Base-by-base conservation (phyloP, 1,284 basidiomycete genomes). In the Melanopsichium pennsylvanicum region DNA sequence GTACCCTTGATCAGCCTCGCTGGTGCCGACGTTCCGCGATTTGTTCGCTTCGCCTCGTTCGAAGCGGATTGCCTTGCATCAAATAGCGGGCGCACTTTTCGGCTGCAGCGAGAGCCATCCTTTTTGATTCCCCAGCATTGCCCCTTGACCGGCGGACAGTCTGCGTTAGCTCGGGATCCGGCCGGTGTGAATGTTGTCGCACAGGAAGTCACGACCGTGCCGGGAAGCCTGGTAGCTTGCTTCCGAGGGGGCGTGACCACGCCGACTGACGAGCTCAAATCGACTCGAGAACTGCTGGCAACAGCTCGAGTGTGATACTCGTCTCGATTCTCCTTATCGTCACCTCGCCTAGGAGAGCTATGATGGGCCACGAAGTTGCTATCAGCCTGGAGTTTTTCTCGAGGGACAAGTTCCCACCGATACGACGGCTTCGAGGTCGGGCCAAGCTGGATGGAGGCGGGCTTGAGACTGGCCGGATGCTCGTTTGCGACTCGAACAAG, bases 51-150 rank as follows among this genome's bases (percentile, higher is more conserved):
- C 9, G 25, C 16, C 18, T n/a, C n/a, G n/a, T n/a, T n/a, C n/a
- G n/a, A n/a, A n/a, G n/a, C n/a, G n/a, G n/a, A n/a, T n/a, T n/a
- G n/a, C n/a, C n/a, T n/a, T n/a, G n/a, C n/a, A n/a, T n/a, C n/a
- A n/a, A n/a, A n/a, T n/a, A n/a, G n/a, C n/a, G n/a, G n/a, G 12
- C 32, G 29, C 11, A 48, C 48, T 13, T 47, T 54, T 3, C 71
- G 54, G 3, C 59, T 72, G 41, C 74, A 76, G 9, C 74, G 40
- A 6, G 43, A 41, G 0, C 69, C 69, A 29, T 76, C 69, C 38
- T 58, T 47, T 13, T 61, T 72, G 32, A 72, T 74, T 3, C 74
- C 74, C 70, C 70, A 72, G 47, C 74, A 76, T 18, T 76, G 72
- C 2, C 60, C 56, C 16, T 29, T 39, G 1, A 43, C 52, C 2